These are phyloP conservation scores for Trichoderma sp. DNA, from an alignment of 2,329 filamentous ascomycete species.

Conservation along the genomic window DNA sequence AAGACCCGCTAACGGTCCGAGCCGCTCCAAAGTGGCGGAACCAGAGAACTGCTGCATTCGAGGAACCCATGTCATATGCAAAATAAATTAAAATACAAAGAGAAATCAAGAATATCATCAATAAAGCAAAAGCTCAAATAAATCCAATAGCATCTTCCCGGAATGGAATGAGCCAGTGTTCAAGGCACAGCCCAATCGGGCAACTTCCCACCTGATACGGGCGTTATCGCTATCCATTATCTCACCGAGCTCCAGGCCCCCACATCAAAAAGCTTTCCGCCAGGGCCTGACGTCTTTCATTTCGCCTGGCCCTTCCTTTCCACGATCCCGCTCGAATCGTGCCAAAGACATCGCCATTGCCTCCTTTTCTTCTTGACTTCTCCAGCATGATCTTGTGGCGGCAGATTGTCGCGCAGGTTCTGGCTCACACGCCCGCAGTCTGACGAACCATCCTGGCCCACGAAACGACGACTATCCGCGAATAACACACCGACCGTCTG, in stretches of 20 bases:
- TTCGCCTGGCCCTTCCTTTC: not conserved
- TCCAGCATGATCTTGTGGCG: constrained; percentile 25
- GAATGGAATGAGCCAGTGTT: not conserved
- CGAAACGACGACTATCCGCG: not conserved
- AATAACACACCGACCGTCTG: not conserved
- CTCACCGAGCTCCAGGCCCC: not conserved
- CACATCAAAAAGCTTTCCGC: constrained; percentile 18
- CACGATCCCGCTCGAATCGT: constrained; percentile 11
- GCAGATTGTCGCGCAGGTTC: constrained; percentile 26
- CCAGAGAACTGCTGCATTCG: not conserved
- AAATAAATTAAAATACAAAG: no score
- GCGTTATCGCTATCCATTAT: not conserved
- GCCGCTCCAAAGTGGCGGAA: constrained; percentile 2
- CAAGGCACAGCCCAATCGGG: not conserved
- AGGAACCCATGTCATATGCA: not conserved
- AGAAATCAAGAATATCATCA: not conserved
- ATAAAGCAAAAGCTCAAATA: not conserved
- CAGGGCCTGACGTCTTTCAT: constrained; percentile 17
- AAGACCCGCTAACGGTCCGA: constrained; percentile 22
- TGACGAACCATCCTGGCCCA: constrained; percentile 12
- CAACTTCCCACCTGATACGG: not conserved
- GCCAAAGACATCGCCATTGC: not conserved
- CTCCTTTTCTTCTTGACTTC: not conserved
- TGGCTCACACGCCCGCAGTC: constrained; percentile 24
- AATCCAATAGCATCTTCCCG: not conserved